Evolutionary conservation across 2,329 filamentous ascomycete species (phyloP), one percentile per base, ranked within the genome.

Genomic region (Fusarium napiforme): DNA sequence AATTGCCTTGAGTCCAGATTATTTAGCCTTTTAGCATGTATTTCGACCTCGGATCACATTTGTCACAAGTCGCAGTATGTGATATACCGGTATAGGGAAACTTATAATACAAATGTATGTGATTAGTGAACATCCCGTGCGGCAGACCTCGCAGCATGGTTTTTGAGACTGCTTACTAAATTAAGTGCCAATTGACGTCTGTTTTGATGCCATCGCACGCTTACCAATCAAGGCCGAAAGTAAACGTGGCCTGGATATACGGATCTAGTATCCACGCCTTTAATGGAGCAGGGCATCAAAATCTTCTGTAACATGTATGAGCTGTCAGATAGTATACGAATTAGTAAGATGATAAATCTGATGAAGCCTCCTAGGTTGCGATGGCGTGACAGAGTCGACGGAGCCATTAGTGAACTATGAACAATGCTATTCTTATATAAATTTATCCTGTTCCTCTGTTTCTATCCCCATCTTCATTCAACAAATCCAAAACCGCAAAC

Each of bases 21-120:
- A n/a, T 16, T 10, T 11, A 3, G 28, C 18, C 11, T 18, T n/a
- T 7, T 3, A 7, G 8, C 9, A 12, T 12, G 1, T 7, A 14
- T 18, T 10, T 34, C 3, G 2, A 23, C 8, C 3, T 50, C n/a
- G 11, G 16, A 19, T 14, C 0, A 10, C 19, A 32, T 23, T 50
- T 50, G 1, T 15, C 5, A 34, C 2, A 14, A 19, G 2, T 18
- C 0, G 2, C 3, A 5, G 4, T 18, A 12, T 0, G 7, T 49
- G 4, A 32, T 5, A 3, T 5, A 18, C 8, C 1, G 8, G 8
- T 7, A 4, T 2, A 12, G 5, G 4, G 9, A 36, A 16, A 10
- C 16, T 34, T 2, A 7, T 10, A 3, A 7, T 19, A 23, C 19
- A 8, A 4, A 0, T 14, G 2, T 10, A 19, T 19, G 4, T 23